Evolutionary conservation across 129 eudicot genomes (phyloP).

Genomic region (Heracleum sosnowskyi): DNA sequence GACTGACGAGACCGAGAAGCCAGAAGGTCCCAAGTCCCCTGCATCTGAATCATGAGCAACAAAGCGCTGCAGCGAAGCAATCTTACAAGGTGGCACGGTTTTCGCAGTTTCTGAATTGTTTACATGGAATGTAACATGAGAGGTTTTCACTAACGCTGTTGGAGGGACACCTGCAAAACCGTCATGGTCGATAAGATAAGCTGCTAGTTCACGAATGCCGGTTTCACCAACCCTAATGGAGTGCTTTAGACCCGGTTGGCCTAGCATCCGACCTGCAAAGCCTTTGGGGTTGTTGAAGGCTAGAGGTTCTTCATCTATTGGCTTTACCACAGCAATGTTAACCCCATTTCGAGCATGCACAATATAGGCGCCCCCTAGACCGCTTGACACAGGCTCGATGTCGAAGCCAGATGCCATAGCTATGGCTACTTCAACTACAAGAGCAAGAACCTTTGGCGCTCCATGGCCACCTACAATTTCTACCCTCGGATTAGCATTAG

Average conservation of each 20-base stretch:
- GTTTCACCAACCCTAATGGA: constrained; percentile 88
- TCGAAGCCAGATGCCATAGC: constrained; percentile 76
- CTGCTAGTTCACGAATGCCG: constrained; percentile 82
- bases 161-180: constrained; percentile 97
- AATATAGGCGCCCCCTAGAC: constrained; percentile 89
- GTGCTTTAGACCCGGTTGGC: constrained; percentile 83
- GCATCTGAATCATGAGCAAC: constrained; percentile 75
- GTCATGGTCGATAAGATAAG: constrained; percentile 83
- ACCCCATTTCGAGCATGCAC: constrained; percentile 43
- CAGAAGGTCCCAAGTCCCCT: constrained; percentile 89
- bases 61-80: constrained; percentile 84
- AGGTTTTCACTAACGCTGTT: constrained; percentile 72
- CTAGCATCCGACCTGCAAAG: constrained; percentile 74
- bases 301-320: constrained; percentile 86
- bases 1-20: constrained; percentile 62
- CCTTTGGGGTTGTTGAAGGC: constrained; percentile 91
- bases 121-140: constrained; percentile 50
- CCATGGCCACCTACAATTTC: constrained; percentile 67
- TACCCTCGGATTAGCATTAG: constrained; percentile 35
- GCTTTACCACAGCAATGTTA: constrained; percentile 77
- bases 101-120: constrained; percentile 15
- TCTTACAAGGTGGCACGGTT: constrained; percentile 41
- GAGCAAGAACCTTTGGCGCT: constrained; percentile 60
- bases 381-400: constrained; percentile 65
- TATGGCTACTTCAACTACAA: constrained; percentile 84